Percentiles rank a stretch among this genome's conserved stretches.
Conservation (phyloP, 108 stramenopile genomes). For the Nitzschia palea region DNA sequence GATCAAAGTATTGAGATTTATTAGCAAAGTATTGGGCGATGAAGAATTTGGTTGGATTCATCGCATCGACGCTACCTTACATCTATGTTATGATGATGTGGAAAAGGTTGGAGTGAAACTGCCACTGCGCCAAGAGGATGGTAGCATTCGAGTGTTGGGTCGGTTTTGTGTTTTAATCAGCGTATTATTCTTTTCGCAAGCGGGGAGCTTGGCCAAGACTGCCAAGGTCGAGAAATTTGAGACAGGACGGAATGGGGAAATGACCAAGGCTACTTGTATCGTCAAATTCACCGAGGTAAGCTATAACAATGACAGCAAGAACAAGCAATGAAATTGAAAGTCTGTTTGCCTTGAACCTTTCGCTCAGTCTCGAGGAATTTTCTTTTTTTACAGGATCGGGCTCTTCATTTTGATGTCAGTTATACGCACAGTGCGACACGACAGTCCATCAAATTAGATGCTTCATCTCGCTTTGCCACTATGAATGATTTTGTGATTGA, state of each 20-base stretch:
- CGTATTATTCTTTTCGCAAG: conserved; percentile 44
- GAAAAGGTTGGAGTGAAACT: conserved; percentile 46
- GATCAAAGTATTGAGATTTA: conserved; percentile 37
- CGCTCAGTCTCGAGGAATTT: neutral
- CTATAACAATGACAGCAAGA: too few species aligned
- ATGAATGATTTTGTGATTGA: conserved; percentile 53
- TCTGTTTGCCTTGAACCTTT: neutral
- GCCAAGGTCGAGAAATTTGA: conserved; percentile 30
- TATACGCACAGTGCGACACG: conserved; percentile 36
- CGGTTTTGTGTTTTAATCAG: conserved; percentile 58
- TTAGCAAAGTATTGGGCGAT: conserved; percentile 47
- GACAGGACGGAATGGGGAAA: conserved; percentile 22
- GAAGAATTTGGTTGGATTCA: conserved; percentile 48
- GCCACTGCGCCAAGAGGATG: conserved; percentile 50
- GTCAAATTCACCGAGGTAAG: conserved; percentile 36
- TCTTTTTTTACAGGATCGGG: conserved; percentile 13
- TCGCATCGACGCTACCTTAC: conserved; percentile 47
- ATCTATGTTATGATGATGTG: conserved; percentile 45
- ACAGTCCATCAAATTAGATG: conserved; percentile 36
- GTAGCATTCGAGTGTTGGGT: conserved; percentile 66
- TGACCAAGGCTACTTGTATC: conserved; percentile 18
- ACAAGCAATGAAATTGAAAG: neutral
- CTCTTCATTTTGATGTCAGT: conserved; percentile 31
- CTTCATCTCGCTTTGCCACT: conserved; percentile 30
- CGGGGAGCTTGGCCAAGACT: conserved; percentile 35